These are phyloP conservation scores for Fusarium subtropicale DNA, from an alignment of 2,329 filamentous ascomycete species.

Conservation along the genomic window DNA sequence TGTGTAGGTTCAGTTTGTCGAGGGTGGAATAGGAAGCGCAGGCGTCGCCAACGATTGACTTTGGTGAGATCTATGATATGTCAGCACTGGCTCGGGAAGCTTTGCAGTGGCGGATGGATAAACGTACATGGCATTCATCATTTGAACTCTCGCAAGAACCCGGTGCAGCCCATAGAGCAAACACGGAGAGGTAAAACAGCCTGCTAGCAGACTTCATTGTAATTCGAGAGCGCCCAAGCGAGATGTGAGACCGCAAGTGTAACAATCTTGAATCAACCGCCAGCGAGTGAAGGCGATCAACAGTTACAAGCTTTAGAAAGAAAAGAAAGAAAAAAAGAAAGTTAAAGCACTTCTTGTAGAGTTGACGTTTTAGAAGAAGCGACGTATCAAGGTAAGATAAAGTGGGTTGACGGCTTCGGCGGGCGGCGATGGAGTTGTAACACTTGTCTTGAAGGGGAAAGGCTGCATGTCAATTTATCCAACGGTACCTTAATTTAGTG, in stretches of 20 bases:
- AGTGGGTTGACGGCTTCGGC: constrained; percentile 43
- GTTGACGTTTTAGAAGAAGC: constrained; percentile 37
- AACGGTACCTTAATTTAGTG: constrained; percentile 31
- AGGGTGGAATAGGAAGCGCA: constrained; percentile 94
- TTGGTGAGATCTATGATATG: constrained; percentile 79
- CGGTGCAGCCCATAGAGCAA: constrained; percentile 65
- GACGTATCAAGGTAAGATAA: constrained; percentile 39
- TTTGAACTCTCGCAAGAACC: constrained; percentile 59
- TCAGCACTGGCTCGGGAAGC: constrained; percentile 52
- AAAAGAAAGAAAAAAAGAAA: neutral
- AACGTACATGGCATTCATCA: constrained; percentile 67
- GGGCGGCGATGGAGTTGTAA: constrained; percentile 30
- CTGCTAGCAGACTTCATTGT: constrained; percentile 65
- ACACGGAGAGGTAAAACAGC: constrained; percentile 67
- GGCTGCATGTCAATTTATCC: constrained; percentile 9
- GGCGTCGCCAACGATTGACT: constrained; percentile 90
- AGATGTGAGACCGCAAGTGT: neutral
- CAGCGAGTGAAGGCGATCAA: constrained; percentile 33
- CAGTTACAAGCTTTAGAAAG: neutral
- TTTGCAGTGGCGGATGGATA: constrained; percentile 4
- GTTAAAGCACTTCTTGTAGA: constrained; percentile 1
- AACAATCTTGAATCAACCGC: constrained; percentile 12
- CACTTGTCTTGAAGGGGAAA: constrained; percentile 24
- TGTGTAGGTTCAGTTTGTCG: constrained; percentile 81
- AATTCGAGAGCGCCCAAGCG: constrained; percentile 18